phyloP scores from a whole-genome alignment of 106 monocot genomes.

The Platanthera guangdongensis region DNA sequence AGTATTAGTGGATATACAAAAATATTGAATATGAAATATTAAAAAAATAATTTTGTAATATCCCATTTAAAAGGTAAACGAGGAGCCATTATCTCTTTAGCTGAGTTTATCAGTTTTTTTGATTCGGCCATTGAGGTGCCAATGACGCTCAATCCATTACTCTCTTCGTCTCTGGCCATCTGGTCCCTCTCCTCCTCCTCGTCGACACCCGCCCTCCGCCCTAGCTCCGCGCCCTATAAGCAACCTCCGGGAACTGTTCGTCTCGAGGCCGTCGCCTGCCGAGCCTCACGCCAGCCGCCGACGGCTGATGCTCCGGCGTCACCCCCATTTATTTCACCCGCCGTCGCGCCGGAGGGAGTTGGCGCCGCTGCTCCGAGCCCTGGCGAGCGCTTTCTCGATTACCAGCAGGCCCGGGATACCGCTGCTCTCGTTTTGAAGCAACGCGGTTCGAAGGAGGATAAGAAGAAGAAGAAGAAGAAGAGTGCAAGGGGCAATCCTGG shows the following conservation, averaged over 20 bases:
- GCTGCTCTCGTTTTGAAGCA: constrained; percentile 41
- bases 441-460: constrained; percentile 11
- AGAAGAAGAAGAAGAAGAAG: constrained; percentile 21
- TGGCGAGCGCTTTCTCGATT: constrained; percentile 69
- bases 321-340: background rate
- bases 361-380: constrained; percentile 89
- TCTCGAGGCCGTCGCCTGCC: constrained; percentile 13
- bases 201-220: background rate
- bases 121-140: background rate
- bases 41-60: no score
- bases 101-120: no score
- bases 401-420: constrained; percentile 30
- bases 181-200: background rate
- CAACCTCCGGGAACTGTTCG: background rate
- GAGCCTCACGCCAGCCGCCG: constrained; percentile 14
- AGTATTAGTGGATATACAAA: no score
- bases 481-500: constrained; percentile 14
- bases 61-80: no score
- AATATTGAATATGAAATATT: no score
- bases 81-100: no score
- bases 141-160: constrained; percentile 7
- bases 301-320: background rate
- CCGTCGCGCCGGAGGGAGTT: constrained; percentile 41
- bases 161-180: constrained; percentile 7
- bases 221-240: background rate